These are phyloP conservation scores for Triticum aestivum DNA, from an alignment of 176 grass and related monocot species.

Conservation along the genomic window DNA sequence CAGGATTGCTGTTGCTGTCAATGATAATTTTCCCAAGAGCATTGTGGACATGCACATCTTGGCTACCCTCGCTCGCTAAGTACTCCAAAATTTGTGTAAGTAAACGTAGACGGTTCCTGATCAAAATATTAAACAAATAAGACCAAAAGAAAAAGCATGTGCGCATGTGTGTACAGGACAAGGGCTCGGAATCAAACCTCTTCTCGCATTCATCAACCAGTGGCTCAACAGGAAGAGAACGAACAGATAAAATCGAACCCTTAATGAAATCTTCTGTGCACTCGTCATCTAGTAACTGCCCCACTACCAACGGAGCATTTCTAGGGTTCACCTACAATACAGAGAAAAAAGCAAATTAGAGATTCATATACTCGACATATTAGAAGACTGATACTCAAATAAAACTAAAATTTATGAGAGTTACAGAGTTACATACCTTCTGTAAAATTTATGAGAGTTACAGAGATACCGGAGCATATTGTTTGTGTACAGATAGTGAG, in stretches of 20 bases:
- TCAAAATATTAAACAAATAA: too few species aligned
- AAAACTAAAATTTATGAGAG: not conserved
- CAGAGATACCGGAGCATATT: conserved; percentile 68
- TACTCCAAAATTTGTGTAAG: too few species aligned
- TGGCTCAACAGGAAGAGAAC: conserved; percentile 57
- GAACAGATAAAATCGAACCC: conserved; percentile 93
- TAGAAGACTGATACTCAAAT: not conserved
- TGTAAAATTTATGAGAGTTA: conserved; percentile 86
- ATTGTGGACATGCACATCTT: too few species aligned
- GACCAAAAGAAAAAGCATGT: too few species aligned
- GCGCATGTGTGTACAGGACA: too few species aligned
- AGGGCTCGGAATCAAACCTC: too few species aligned
- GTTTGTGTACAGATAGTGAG: conserved; percentile 88
- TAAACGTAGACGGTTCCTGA: too few species aligned
- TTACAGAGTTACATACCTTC: conserved; percentile 48
- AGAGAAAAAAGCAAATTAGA: not conserved
- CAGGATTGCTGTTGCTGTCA: too few species aligned
- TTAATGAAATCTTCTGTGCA: conserved; percentile 99
- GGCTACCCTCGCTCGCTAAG: too few species aligned
- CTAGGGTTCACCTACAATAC: conserved; percentile 75
- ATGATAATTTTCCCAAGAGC: too few species aligned
- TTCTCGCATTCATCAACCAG: too few species aligned
- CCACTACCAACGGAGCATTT: conserved; percentile 88
- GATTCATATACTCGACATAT: conserved; percentile 8
- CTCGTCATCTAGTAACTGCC: conserved; percentile 87